These are phyloP conservation scores for Cucumis melo DNA, from an alignment of 306 rosid genomes.

Conservation along the genomic window DNA sequence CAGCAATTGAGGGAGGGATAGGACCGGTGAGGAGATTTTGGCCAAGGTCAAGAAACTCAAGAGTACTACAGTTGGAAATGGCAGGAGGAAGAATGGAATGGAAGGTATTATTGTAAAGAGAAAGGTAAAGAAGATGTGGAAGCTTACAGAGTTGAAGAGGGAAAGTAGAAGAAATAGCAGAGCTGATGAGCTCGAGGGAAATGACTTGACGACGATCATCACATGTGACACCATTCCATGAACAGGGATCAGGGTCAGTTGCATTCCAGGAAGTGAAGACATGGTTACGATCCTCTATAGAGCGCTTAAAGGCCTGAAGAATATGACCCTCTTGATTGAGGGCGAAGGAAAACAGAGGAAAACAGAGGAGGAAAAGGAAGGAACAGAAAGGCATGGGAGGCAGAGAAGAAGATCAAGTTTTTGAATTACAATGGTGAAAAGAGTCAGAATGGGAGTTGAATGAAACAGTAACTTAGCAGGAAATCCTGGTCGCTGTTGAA, in stretches of 20 bases:
- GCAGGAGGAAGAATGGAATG: conserved; percentile 37
- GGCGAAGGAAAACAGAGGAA: neutral
- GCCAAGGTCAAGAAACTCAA: conserved; percentile 54
- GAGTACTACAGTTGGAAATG: conserved; percentile 32
- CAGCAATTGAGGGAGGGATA: conserved; percentile 40
- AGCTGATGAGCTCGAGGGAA: conserved; percentile 38
- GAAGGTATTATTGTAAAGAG: conserved; percentile 59
- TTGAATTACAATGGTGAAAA: neutral
- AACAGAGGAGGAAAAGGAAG: neutral
- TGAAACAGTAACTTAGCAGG: neutral
- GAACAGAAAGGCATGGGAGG: neutral
- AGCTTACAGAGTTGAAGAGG: conserved; percentile 52
- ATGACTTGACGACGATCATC: conserved; percentile 23
- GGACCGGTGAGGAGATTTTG: conserved; percentile 71
- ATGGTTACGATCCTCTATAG: conserved; percentile 38
- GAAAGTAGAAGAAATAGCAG: conserved; percentile 44
- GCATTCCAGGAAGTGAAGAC: conserved; percentile 49
- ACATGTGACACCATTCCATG: conserved; percentile 53
- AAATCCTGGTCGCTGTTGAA: neutral
- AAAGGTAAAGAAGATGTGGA: conserved; percentile 29
- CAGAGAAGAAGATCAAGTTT: neutral
- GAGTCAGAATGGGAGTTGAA: neutral
- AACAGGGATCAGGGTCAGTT: conserved; percentile 42
- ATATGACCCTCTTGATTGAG: conserved; percentile 53
- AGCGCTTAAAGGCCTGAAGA: conserved; percentile 37